Conservation (phyloP, 2,329 filamentous ascomycete genomes). For the Acephala macrosclerotiorum region DNA sequence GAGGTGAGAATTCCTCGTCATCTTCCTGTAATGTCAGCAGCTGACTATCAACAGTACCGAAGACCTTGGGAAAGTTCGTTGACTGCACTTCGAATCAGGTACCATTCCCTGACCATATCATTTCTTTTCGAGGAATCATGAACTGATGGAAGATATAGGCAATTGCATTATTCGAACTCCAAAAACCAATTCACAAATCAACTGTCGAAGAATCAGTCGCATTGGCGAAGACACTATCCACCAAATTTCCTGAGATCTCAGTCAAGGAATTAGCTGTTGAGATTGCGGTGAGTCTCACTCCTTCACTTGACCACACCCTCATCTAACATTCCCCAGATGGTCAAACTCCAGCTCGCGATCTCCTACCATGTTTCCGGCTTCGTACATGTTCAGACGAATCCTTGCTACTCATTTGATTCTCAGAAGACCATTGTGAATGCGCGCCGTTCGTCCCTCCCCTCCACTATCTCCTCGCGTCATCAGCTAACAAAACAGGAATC, state of each 20-base stretch:
- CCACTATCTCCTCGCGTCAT: not conserved
- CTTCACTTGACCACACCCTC: not conserved
- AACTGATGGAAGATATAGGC: conserved; percentile 46
- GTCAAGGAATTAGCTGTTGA: conserved; percentile 61
- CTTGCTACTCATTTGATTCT: conserved; percentile 59
- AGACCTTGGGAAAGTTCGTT: conserved; percentile 54
- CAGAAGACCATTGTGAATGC: conserved; percentile 58
- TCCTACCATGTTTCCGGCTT: conserved; percentile 56
- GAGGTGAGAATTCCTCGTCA: conserved; percentile 45
- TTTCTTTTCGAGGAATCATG: not conserved
- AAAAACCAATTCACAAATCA: conserved; percentile 48
- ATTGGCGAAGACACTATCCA: conserved; percentile 44
- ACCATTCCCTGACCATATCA: conserved; percentile 15
- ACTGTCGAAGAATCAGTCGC: conserved; percentile 48
- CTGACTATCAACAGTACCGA: conserved; percentile 48
- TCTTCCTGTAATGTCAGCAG: not conserved
- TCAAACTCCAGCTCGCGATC: conserved; percentile 60
- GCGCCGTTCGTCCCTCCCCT: conserved; percentile 49
- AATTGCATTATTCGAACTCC: conserved; percentile 57
- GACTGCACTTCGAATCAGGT: conserved; percentile 64
- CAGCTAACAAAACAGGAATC: conserved; percentile 51
- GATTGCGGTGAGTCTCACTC: conserved; percentile 52
- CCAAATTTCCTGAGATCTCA: conserved; percentile 46
- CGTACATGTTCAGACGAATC: conserved; percentile 67
- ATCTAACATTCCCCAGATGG: conserved; percentile 51